Conservation (phyloP, 1,284 basidiomycete genomes). For the Puccinia horiana region DNA sequence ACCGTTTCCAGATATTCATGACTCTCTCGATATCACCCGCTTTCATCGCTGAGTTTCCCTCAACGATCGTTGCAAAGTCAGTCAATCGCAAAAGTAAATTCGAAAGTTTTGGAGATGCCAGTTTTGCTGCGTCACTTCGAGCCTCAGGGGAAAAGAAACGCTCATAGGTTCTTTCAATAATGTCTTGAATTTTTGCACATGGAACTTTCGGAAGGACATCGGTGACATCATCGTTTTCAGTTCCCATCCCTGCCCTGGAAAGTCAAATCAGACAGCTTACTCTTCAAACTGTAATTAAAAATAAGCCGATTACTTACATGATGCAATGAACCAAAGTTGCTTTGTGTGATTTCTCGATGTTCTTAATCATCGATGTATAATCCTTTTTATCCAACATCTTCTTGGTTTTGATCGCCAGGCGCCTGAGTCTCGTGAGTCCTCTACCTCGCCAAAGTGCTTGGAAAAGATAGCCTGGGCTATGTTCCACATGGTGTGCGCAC, state of each 20-base stretch:
- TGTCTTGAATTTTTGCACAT: neutral
- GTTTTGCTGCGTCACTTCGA: neutral
- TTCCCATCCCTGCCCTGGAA: neutral
- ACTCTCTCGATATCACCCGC: neutral
- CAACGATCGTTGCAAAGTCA: neutral
- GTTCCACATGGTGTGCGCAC: slow-evolving; percentile 9
- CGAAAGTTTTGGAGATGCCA: neutral
- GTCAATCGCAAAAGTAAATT: neutral
- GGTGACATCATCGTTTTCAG: neutral
- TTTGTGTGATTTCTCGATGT: neutral
- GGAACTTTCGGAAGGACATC: neutral
- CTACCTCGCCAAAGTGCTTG: neutral
- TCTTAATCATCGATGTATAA: neutral
- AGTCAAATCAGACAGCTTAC: neutral
- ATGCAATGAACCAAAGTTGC: neutral
- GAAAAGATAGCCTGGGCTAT: neutral
- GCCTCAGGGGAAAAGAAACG: neutral
- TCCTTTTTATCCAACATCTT: neutral
- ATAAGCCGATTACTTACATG: neutral
- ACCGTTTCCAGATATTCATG: neutral
- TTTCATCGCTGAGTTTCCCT: neutral
- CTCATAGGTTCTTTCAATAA: neutral
- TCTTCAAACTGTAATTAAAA: neutral
- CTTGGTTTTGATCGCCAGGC: neutral
- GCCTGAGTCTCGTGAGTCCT: neutral